phyloP scores from a whole-genome alignment of 73 alveolate genomes.

The Paramecium caudatum region DNA sequence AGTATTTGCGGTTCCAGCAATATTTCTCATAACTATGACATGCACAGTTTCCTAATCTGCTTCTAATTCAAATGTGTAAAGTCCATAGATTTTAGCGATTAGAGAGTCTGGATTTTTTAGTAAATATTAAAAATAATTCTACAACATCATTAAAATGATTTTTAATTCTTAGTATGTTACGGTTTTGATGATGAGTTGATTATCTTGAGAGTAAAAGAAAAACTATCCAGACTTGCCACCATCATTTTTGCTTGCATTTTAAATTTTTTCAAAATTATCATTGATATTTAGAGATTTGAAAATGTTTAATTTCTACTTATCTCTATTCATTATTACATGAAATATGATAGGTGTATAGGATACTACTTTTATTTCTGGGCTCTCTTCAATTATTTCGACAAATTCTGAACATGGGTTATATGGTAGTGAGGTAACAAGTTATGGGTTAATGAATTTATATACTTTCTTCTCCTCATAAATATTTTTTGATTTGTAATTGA shows the following conservation, averaged over 20 bases:
- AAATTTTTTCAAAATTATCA: slow-evolving; percentile 64
- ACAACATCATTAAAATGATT: slow-evolving; percentile 39
- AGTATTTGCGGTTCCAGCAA: slow-evolving; percentile 57
- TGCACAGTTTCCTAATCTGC: slow-evolving; percentile 55
- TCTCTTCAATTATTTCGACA: not conserved
- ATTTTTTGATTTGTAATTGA: slow-evolving; percentile 38
- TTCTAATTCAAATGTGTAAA: slow-evolving; percentile 70
- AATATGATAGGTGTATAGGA: slow-evolving; percentile 15
- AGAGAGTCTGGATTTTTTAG: slow-evolving; percentile 53
- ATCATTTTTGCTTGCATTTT: slow-evolving; percentile 70
- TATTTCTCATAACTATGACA: slow-evolving; percentile 69
- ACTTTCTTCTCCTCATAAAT: slow-evolving; percentile 54
- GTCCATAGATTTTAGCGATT: slow-evolving; percentile 74
- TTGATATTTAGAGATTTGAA: slow-evolving; percentile 63
- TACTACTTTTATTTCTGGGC: not conserved
- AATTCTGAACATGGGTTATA: not conserved
- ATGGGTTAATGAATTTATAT: not conserved
- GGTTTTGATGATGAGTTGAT: slow-evolving; percentile 58
- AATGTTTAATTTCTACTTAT: not conserved
- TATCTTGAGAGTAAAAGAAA: slow-evolving; percentile 72
- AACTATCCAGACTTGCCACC: slow-evolving; percentile 78
- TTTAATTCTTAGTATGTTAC: slow-evolving; percentile 56
- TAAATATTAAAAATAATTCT: slow-evolving; percentile 52
- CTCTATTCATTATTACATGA: slow-evolving; percentile 60
- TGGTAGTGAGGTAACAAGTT: not conserved